A percentile compares a stretch with the other conserved stretches of the same genome.
Conservation (phyloP, 2,329 filamentous ascomycete genomes). For the Aspergillus felis region DNA sequence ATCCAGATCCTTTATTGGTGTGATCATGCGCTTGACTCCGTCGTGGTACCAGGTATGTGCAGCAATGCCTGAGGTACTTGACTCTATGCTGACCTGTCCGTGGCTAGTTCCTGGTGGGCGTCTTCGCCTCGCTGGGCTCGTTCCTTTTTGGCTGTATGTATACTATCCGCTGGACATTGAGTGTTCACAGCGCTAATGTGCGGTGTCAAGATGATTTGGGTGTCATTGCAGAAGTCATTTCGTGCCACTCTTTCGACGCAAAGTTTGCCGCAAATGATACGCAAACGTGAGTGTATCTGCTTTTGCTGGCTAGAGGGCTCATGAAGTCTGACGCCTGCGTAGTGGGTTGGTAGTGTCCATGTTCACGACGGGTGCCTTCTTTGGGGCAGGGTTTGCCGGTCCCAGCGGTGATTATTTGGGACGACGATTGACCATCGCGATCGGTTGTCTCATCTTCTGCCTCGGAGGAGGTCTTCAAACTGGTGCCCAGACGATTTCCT, state of each 20-base stretch:
- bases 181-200: conserved; percentile 1
- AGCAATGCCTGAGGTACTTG: background rate
- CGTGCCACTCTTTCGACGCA: conserved; percentile 31
- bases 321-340: background rate
- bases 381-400: conserved; percentile 64
- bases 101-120: conserved; percentile 52
- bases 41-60: conserved; percentile 53
- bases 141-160: conserved; percentile 52
- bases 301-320: background rate
- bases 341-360: conserved; percentile 70
- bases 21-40: conserved; percentile 52
- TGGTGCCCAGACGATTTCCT: conserved; percentile 56
- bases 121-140: conserved; percentile 58
- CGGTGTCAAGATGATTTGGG: conserved; percentile 48
- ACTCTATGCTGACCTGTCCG: conserved; percentile 11
- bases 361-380: conserved; percentile 73
- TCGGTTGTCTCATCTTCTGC: conserved; percentile 68
- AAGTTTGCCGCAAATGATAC: conserved; percentile 31
- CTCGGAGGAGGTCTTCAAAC: conserved; percentile 72
- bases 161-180: background rate
- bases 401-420: conserved; percentile 61
- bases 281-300: conserved; percentile 23
- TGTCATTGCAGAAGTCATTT: conserved; percentile 57
- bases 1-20: background rate
- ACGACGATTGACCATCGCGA: conserved; percentile 66